Evolutionary conservation across 257 asterid species (phyloP).

Genomic region (Nicotiana benthamiana): DNA sequence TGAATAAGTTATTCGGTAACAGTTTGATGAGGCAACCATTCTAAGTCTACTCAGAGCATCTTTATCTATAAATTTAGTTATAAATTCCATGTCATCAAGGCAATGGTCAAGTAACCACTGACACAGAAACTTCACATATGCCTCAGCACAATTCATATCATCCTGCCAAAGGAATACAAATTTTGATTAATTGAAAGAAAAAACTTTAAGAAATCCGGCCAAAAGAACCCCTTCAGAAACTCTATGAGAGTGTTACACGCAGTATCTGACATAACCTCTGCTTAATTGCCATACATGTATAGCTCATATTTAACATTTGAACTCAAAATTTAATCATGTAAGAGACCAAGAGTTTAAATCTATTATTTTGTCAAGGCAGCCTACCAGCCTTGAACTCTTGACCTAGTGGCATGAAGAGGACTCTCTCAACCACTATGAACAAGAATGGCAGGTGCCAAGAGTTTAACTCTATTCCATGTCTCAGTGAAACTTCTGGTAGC

Average conservation of each 20-base stretch:
- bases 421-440: no score
- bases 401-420: no score
- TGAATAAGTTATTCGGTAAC: conserved; percentile 68
- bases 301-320: neutral
- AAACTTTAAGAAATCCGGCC: neutral
- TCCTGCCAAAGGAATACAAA: conserved; percentile 41
- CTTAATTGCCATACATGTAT: neutral
- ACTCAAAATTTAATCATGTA: neutral
- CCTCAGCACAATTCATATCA: conserved; percentile 99
- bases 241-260: neutral
- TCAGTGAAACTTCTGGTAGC: neutral
- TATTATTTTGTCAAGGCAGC: no score
- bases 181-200: neutral
- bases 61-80: conserved; percentile 52
- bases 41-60: conserved; percentile 62
- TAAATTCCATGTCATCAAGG: conserved; percentile 86
- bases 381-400: no score
- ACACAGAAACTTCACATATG: conserved; percentile 78
- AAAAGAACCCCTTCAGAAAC: neutral
- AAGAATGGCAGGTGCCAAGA: no score
- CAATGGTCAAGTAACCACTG: conserved; percentile 91
- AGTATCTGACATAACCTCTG: neutral
- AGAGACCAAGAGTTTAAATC: neutral
- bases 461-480: neutral
- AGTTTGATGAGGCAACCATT: conserved; percentile 71